Evolutionary conservation across 2,329 filamentous ascomycete genomes (phyloP), one percentile per base, ranked within the genome.

Genomic region (Dothideomycetes sp.): DNA sequence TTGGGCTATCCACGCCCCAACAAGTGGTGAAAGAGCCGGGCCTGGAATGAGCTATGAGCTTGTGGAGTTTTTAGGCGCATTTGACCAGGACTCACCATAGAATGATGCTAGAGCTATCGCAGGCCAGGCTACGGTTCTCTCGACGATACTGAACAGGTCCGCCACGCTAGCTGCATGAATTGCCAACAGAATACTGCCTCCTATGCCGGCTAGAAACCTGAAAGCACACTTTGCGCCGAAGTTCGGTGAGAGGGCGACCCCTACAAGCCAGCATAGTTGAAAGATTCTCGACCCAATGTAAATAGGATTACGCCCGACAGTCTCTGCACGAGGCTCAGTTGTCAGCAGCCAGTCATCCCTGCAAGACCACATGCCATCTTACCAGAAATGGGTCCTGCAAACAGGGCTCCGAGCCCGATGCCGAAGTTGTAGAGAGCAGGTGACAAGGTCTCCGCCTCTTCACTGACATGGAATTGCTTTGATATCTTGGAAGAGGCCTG

Each of bases 381-480:
- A 27, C 22, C 22, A 7, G 60, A 61, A 4, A 62, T 50, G 1
- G 62, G 60, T 3, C 57, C 59, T 7, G 58, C 53, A 27, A 62
- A 52, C 2, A 63, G 46, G 3, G 60, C 54, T 5, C 61, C 62
- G n/a, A 54, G 41, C 5, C 55, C 61, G 30, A 62, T 50, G 2
- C 66, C 68, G 19, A 70, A 57, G 5, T 70, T 53, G 40, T 67
- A 65, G 46, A 69, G 52, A 47, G 59, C 63, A 34, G 63, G 48
- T n/a, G 47, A 50, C 7, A 54, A 38, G 4, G 49, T 45, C 34
- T 50, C 50, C 11, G 47, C 46, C 35, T 49, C 47, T 39, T 48
- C 41, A 37, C 45, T 45, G 15, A 51, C 45, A 33, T 49, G 47
- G 31, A 52, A 50, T 3, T 37, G 38, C 14, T 36, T 16, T 4